Conservation (phyloP, 1,284 basidiomycete species). For the Cryptococcus depauperatus region DNA sequence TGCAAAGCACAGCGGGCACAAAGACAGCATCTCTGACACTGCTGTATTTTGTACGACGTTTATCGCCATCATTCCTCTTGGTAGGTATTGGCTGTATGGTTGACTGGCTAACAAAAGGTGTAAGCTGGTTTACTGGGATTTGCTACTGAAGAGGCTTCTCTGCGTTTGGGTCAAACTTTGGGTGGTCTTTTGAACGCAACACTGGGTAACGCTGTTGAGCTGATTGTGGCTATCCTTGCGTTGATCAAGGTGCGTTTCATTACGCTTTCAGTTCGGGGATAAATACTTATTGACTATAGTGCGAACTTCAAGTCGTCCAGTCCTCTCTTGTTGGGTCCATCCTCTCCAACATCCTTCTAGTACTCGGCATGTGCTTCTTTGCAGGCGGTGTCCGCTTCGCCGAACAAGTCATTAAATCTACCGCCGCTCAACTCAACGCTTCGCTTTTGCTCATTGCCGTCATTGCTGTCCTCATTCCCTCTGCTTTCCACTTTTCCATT, state of each 20-base stretch:
- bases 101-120: slow-evolving; percentile 54
- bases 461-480: slow-evolving; percentile 47
- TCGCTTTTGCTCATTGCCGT: slow-evolving; percentile 49
- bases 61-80: slow-evolving; percentile 47
- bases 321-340: slow-evolving; percentile 52
- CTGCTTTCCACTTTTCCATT: slow-evolving; percentile 48
- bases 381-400: slow-evolving; percentile 43
- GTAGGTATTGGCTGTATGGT: slow-evolving; percentile 10
- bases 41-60: slow-evolving; percentile 42
- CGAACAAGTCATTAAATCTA: slow-evolving; percentile 44
- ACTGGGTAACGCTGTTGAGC: slow-evolving; percentile 52
- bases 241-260: slow-evolving; percentile 32
- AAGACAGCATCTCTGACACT: slow-evolving; percentile 37
- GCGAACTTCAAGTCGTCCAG: slow-evolving; percentile 50
- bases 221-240: slow-evolving; percentile 43
- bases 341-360: slow-evolving; percentile 61
- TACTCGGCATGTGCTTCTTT: slow-evolving; percentile 62
- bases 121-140: slow-evolving; percentile 69
- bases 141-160: slow-evolving; percentile 76
- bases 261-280: not conserved
- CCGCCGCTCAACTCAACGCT: slow-evolving; percentile 46
- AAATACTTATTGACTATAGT: slow-evolving; percentile 15
- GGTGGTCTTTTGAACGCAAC: slow-evolving; percentile 82
- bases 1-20: slow-evolving; percentile 32
- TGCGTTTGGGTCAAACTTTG: slow-evolving; percentile 66